phyloP scores from a whole-genome alignment of 2,329 filamentous ascomycete species.

The Corniculantispora saksenae region DNA sequence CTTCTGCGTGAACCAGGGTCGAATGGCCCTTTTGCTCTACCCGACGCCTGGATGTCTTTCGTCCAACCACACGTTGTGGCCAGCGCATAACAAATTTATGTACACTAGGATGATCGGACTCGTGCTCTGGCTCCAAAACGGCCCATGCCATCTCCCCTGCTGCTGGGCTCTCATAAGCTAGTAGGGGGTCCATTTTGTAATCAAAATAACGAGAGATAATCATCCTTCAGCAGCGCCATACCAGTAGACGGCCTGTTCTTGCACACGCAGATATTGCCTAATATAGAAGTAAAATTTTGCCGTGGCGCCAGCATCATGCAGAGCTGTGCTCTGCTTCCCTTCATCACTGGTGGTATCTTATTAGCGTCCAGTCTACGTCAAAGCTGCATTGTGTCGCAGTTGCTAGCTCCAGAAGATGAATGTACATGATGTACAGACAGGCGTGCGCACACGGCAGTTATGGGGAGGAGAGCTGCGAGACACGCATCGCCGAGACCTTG shows the following conservation, averaged over 20 bases:
- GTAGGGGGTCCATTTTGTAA: not conserved
- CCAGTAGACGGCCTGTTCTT: too few relatives aligned
- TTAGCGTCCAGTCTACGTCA: not conserved
- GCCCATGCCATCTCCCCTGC: not conserved
- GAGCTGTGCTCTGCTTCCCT: too few relatives aligned
- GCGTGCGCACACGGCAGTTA: not conserved
- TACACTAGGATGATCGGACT: not conserved
- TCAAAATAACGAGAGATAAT: too few relatives aligned
- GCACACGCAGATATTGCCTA: too few relatives aligned
- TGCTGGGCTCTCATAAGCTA: not conserved
- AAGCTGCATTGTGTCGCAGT: not conserved
- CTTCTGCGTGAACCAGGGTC: not conserved
- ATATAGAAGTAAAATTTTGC: too few relatives aligned
- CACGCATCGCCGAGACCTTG: not conserved
- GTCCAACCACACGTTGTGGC: not conserved
- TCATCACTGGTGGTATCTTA: too few relatives aligned
- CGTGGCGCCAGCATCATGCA: too few relatives aligned
- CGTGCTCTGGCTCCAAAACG: not conserved
- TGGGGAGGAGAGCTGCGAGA: not conserved
- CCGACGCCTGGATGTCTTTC: not conserved
- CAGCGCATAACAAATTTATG: too few relatives aligned
- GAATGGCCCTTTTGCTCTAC: not conserved
- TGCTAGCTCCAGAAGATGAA: not conserved
- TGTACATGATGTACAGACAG: not conserved
- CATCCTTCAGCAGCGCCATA: too few relatives aligned